Conservation (phyloP, 2,329 filamentous ascomycete species). For the Curvularia lunata region DNA sequence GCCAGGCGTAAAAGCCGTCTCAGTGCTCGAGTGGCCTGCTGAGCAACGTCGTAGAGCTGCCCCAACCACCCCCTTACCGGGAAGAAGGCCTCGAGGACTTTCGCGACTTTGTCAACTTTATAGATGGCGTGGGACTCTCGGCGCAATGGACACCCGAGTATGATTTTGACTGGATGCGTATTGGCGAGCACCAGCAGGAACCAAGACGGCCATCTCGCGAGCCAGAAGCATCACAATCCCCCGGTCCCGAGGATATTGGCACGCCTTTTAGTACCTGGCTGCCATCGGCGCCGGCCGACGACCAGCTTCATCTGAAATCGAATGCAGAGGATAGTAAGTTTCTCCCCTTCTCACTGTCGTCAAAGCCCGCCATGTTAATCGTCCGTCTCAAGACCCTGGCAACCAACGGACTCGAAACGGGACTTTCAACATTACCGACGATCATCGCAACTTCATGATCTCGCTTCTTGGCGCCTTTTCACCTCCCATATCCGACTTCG, state of each 20-base stretch:
- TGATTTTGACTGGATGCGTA: slow-evolving; percentile 37
- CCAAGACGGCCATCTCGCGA: slow-evolving; percentile 30
- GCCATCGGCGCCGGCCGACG: slow-evolving; percentile 38
- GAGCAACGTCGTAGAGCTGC: slow-evolving; percentile 13
- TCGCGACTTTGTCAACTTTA: slow-evolving; percentile 43
- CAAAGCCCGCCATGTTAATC: background rate
- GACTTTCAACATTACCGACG: slow-evolving; percentile 37
- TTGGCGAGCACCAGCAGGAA: slow-evolving; percentile 26
- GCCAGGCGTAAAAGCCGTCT: background rate
- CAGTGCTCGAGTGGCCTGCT: background rate
- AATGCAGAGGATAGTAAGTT: slow-evolving; percentile 26
- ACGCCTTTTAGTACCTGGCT: slow-evolving; percentile 42
- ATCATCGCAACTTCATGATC: slow-evolving; percentile 32
- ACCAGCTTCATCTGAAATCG: slow-evolving; percentile 33
- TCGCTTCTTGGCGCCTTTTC: slow-evolving; percentile 29
- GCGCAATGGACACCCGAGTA: slow-evolving; percentile 43
- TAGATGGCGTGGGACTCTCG: slow-evolving; percentile 41
- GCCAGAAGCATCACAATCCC: slow-evolving; percentile 21
- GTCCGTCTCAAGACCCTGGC: slow-evolving; percentile 19
- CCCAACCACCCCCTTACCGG: slow-evolving; percentile 17
- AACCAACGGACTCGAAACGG: slow-evolving; percentile 27
- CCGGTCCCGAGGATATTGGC: slow-evolving; percentile 37
- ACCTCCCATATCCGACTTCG: slow-evolving; percentile 32
- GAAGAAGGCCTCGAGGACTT: slow-evolving; percentile 41
- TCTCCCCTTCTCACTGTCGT: background rate